Conservation (phyloP, 768 basidiomycete genomes). For the Mycena amicta region DNA sequence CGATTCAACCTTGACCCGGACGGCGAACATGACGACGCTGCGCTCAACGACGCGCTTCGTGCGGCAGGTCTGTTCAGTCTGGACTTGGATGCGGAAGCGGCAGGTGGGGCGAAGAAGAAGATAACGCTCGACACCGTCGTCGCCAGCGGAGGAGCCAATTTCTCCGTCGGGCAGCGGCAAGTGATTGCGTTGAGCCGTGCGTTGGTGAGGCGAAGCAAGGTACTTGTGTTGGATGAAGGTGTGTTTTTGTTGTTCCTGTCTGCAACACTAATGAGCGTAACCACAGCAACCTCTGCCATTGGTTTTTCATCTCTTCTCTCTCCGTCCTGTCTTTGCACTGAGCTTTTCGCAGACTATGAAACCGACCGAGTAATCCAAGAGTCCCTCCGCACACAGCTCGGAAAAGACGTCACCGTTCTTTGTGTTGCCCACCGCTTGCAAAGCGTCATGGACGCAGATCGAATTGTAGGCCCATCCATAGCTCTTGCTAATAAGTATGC, state of each 20-base stretch:
- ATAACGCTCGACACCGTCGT: neutral
- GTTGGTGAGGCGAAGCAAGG: constrained; percentile 53
- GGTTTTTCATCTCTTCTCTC: constrained; percentile 1
- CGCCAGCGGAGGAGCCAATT: constrained; percentile 52
- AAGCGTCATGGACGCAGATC: constrained; percentile 32
- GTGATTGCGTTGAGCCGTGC: constrained; percentile 60
- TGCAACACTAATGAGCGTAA: neutral
- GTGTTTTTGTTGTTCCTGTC: constrained; percentile 4
- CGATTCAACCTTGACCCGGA: constrained; percentile 47
- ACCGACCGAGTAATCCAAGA: constrained; percentile 47
- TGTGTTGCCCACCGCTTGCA: constrained; percentile 31
- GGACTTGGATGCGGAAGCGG: too few relatives aligned
- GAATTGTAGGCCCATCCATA: too few relatives aligned
- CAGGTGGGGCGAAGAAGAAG: too few relatives aligned
- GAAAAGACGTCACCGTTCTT: constrained; percentile 32
- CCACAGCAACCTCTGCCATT: constrained; percentile 11
- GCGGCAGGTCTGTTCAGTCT: constrained; percentile 29
- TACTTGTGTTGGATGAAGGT: constrained; percentile 61
- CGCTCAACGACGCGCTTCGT: constrained; percentile 33
- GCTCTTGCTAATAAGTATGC: too few relatives aligned
- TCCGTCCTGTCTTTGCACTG: neutral
- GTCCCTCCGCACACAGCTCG: constrained; percentile 38
- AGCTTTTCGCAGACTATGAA: constrained; percentile 17
- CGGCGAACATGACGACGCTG: constrained; percentile 41
- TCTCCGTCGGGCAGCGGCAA: constrained; percentile 30